phyloP scores from a whole-genome alignment of 257 asterid genomes.

The Fraxinus cuspidata region DNA sequence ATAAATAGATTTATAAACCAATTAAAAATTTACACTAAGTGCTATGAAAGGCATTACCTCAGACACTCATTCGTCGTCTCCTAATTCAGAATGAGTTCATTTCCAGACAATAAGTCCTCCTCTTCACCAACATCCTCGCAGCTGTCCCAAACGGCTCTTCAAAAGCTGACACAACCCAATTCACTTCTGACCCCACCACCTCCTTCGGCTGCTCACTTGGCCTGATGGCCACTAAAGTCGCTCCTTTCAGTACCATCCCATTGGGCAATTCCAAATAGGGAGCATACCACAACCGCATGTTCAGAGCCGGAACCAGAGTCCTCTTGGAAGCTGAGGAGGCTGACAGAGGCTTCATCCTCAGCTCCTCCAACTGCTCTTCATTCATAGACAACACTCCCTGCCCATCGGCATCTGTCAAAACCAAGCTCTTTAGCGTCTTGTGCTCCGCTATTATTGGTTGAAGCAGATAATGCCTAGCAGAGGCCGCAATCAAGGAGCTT shows the following conservation, averaged over 20 bases:
- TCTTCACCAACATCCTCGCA: conserved; percentile 76
- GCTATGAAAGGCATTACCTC: conserved; percentile 31
- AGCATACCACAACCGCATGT: conserved; percentile 82
- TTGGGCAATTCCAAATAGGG: conserved; percentile 78
- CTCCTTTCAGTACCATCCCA: conserved; percentile 83
- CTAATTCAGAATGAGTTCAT: conserved; percentile 78
- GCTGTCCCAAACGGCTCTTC: conserved; percentile 82
- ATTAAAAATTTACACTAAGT: conserved; percentile 11
- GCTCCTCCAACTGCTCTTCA: conserved; percentile 84
- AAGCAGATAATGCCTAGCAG: conserved; percentile 82
- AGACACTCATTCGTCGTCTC: conserved; percentile 13
- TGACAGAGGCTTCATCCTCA: conserved; percentile 80
- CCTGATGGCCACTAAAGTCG: conserved; percentile 83
- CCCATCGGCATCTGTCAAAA: conserved; percentile 78
- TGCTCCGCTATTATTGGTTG: conserved; percentile 85
- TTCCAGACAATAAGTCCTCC: conserved; percentile 89
- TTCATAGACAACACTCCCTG: conserved; percentile 87
- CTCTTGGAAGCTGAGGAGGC: conserved; percentile 88
- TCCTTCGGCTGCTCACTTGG: conserved; percentile 78
- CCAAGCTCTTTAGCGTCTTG: conserved; percentile 63
- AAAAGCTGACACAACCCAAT: conserved; percentile 71
- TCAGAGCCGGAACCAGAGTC: conserved; percentile 82
- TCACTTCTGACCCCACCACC: conserved; percentile 49
- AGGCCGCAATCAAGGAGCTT: conserved; percentile 85
- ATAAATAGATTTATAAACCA: conserved; percentile 13